Evolutionary conservation across 1,284 basidiomycete genomes (phyloP).

Genomic region (Neolentinus lepideus): DNA sequence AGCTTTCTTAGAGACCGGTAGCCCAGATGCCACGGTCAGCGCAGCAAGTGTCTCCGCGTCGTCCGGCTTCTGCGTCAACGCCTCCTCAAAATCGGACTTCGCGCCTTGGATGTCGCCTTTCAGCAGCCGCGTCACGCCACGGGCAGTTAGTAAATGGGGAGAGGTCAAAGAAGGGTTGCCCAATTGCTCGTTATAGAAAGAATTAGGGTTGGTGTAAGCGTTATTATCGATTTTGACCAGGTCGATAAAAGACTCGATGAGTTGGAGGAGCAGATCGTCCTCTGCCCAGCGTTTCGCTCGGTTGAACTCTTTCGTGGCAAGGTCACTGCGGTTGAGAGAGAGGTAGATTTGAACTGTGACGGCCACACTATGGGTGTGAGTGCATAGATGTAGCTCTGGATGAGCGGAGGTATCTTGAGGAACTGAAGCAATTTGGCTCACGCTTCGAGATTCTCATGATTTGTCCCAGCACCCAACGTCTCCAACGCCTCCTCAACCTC

Average conservation of each 20-base stretch:
- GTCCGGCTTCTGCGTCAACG: constrained; percentile 48
- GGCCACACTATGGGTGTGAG: constrained; percentile 49
- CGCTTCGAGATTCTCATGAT: constrained; percentile 81
- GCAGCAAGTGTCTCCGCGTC: constrained; percentile 70
- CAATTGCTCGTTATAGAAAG: constrained; percentile 91
- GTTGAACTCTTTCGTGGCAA: constrained; percentile 81
- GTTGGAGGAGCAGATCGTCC: constrained; percentile 84
- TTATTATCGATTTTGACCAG: constrained; percentile 70
- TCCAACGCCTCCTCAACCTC: constrained; percentile 90
- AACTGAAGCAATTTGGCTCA: constrained; percentile 32
- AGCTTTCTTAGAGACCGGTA: constrained; percentile 46
- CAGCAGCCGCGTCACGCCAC: constrained; percentile 79
- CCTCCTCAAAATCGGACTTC: constrained; percentile 80
- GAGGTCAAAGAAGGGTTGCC: constrained; percentile 79
- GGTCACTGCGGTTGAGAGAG: constrained; percentile 76
- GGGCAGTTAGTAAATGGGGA: constrained; percentile 70
- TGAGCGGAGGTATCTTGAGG: too few relatives aligned
- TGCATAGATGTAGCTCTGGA: not conserved
- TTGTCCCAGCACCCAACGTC: constrained; percentile 65
- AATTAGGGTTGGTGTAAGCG: constrained; percentile 61
- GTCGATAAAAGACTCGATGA: constrained; percentile 84
- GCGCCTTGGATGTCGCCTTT: constrained; percentile 79
- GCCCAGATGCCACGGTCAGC: constrained; percentile 55
- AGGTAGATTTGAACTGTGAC: constrained; percentile 82
- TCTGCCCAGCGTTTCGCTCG: constrained; percentile 81